A percentile compares a stretch with the other conserved stretches of the same genome.
Conservation (phyloP, 768 basidiomycete species). For the Amanita pseudoporphyria region DNA sequence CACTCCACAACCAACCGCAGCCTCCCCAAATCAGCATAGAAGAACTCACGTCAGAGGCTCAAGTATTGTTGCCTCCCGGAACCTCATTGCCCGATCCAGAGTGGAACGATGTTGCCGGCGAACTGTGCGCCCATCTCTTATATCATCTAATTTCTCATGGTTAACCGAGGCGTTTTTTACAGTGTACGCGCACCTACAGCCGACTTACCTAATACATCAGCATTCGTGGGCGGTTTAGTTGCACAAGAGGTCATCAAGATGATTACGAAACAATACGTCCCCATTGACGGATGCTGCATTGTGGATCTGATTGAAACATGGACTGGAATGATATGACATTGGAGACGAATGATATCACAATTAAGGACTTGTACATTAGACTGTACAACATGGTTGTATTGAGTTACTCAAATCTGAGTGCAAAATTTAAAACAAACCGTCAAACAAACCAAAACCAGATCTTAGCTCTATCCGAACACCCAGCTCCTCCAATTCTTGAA, state of each 20-base stretch:
- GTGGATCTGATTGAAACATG: slow-evolving; percentile 78
- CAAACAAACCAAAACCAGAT: too few species aligned
- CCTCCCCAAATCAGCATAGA: slow-evolving; percentile 25
- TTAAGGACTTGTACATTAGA: too few species aligned
- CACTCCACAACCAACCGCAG: slow-evolving; percentile 14
- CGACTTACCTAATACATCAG: slow-evolving; percentile 89
- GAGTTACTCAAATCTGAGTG: too few species aligned
- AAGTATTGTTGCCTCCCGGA: slow-evolving; percentile 37
- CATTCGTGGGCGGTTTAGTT: slow-evolving; percentile 86
- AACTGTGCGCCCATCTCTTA: slow-evolving; percentile 51
- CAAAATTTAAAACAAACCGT: too few species aligned
- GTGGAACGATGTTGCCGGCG: slow-evolving; percentile 55
- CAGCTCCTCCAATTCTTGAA: too few species aligned
- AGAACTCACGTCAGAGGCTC: slow-evolving; percentile 41
- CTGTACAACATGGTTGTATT: too few species aligned
- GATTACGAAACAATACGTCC: slow-evolving; percentile 92
- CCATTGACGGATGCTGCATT: slow-evolving; percentile 76
- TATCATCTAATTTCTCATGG: not conserved
- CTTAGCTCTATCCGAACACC: too few species aligned
- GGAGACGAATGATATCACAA: not conserved
- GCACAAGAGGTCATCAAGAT: slow-evolving; percentile 98
- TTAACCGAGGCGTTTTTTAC: not conserved
- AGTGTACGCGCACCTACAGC: slow-evolving; percentile 75
- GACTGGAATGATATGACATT: slow-evolving; percentile 40
- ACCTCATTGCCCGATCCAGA: slow-evolving; percentile 40